phyloP scores from a whole-genome alignment of 2,329 filamentous ascomycete genomes.

The Paracoccidioides lutzii region DNA sequence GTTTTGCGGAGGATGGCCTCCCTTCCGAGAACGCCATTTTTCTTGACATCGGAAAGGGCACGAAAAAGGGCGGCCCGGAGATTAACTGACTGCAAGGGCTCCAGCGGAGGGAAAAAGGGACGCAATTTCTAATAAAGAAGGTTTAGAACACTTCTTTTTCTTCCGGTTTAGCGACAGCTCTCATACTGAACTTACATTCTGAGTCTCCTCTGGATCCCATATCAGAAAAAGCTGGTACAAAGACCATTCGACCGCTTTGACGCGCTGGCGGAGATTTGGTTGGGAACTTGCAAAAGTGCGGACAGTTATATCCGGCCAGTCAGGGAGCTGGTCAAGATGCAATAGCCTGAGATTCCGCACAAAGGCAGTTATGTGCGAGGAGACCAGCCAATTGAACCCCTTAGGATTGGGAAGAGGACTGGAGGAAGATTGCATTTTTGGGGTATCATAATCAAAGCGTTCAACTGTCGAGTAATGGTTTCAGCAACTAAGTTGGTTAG shows the following conservation, averaged over 20 bases:
- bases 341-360: slow-evolving; percentile 74
- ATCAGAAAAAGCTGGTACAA: slow-evolving; percentile 76
- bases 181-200: slow-evolving; percentile 43
- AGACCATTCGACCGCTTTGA: slow-evolving; percentile 77
- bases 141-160: neutral
- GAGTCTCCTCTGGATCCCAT: slow-evolving; percentile 66
- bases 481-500: neutral
- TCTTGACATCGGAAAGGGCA: slow-evolving; percentile 73
- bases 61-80: slow-evolving; percentile 73
- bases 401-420: slow-evolving; percentile 18
- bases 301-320: slow-evolving; percentile 66
- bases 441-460: neutral
- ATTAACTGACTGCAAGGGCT: slow-evolving; percentile 82
- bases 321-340: slow-evolving; percentile 58
- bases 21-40: slow-evolving; percentile 66
- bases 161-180: neutral
- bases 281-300: slow-evolving; percentile 58
- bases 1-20: slow-evolving; percentile 78
- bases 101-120: slow-evolving; percentile 79
- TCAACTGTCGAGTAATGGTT: slow-evolving; percentile 1
- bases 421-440: slow-evolving; percentile 21
- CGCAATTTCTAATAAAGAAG: slow-evolving; percentile 55
- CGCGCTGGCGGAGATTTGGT: slow-evolving; percentile 67
- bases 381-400: slow-evolving; percentile 26
- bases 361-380: slow-evolving; percentile 52